Base-by-base conservation (phyloP, 495 filamentous ascomycete species). In the Talaromyces ruber region DNA sequence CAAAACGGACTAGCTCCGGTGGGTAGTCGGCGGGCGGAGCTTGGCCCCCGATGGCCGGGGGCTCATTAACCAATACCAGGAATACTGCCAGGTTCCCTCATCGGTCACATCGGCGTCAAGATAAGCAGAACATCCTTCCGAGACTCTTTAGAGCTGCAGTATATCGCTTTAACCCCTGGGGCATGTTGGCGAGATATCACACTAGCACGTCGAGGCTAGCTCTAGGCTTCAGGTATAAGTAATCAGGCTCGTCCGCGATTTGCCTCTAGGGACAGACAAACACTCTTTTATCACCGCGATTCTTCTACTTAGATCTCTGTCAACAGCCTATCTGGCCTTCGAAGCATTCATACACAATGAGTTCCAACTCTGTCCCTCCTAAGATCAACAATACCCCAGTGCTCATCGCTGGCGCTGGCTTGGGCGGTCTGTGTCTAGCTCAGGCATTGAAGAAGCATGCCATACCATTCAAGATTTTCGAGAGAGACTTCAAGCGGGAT, bases 351-450 rank as follows among this genome's bases (percentile, higher is more conserved):
- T 39, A 39, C 34, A 39, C 34, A 39, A 39, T 39, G 47, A 24
- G 8, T 25, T 11, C 11, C 16, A 25, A 18, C 9, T 24, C 22
- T 9, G 18, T 9, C 45, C 14, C 26, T 28, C 24, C 26, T 1
- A 60, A 45, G 12, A 55, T 11, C 58, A 51, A 50, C 28, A 51
- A 63, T 8, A 30, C 50, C 6, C 68, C 71, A 25, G 64, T 77
- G 29, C 66, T 75, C 26, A 73, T 84, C 56, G 72, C 79, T 39
- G 82, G 82, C 57, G 82, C 72, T 45, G 82, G 83, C 21, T 71
- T 84, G 2, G 79, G 79, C n/a, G 82, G 81, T 24, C 73, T 84
- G 1, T 74, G 76, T 16, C 75, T 84, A 1, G 81, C 80, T 6
- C 81, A 85, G 62, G 77, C 74, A n/a, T 73, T 85, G 3, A 73